phyloP scores from a whole-genome alignment of 2,329 filamentous ascomycete genomes.

The Neonectria magnoliae region DNA sequence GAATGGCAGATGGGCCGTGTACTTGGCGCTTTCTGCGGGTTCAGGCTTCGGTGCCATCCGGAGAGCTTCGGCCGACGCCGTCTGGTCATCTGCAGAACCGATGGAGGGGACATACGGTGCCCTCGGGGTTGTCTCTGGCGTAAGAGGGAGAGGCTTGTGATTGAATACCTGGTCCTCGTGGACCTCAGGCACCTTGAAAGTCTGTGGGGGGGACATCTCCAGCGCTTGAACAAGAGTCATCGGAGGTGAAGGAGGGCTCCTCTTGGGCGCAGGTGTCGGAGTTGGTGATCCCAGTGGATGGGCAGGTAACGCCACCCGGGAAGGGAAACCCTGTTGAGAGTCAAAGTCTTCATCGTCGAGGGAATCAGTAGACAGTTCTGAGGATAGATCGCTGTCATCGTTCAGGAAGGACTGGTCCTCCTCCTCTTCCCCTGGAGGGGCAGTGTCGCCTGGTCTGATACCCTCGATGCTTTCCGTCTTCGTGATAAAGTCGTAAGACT shows the following conservation, averaged over 20 bases:
- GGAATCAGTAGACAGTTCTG: constrained; percentile 67
- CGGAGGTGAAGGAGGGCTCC: constrained; percentile 43
- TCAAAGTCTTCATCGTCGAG: constrained; percentile 56
- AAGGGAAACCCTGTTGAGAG: constrained; percentile 32
- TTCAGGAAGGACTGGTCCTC: constrained; percentile 58
- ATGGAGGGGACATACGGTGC: constrained; percentile 48
- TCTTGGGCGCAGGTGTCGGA: constrained; percentile 43
- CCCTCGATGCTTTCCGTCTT: constrained; percentile 63
- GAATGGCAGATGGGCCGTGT: constrained; percentile 76
- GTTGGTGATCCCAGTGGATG: constrained; percentile 48
- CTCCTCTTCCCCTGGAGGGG: constrained; percentile 44
- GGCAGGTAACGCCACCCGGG: constrained; percentile 43
- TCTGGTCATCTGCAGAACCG: constrained; percentile 31
- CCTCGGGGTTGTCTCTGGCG: constrained; percentile 61
- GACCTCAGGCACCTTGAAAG: constrained; percentile 37
- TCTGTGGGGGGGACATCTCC: constrained; percentile 40
- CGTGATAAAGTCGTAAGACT: constrained; percentile 65
- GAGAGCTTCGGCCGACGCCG: constrained; percentile 49
- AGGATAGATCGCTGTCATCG: constrained; percentile 69
- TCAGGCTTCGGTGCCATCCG: constrained; percentile 48
- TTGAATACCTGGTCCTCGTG: constrained; percentile 40
- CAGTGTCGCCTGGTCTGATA: constrained; percentile 50
- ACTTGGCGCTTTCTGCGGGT: constrained; percentile 48
- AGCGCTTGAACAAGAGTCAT: constrained; percentile 42
- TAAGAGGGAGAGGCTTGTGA: constrained; percentile 46